Evolutionary conservation across 768 basidiomycete genomes (phyloP).

Genomic region (Amanita brunnescens): DNA sequence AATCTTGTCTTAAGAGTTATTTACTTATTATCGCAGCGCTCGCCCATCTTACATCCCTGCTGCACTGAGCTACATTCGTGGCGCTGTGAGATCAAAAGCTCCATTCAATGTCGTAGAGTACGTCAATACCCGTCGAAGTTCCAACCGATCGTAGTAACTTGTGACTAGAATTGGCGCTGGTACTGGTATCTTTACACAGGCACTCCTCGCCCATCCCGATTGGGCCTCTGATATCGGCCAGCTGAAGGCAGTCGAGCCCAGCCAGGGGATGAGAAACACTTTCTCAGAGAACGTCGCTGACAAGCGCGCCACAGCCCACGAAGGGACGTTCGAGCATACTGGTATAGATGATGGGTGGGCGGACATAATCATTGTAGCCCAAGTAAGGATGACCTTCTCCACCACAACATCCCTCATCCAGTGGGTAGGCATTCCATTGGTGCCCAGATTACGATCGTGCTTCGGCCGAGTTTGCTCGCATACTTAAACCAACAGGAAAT

Average conservation of each 20-base stretch:
- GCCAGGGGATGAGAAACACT: conserved; percentile 72
- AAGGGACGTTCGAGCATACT: conserved; percentile 66
- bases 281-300: conserved; percentile 54
- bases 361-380: conserved; percentile 70
- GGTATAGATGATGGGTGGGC: conserved; percentile 61
- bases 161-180: conserved; percentile 64
- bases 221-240: conserved; percentile 42
- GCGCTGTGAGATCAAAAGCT: conserved; percentile 23
- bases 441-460: conserved; percentile 72
- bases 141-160: not conserved
- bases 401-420: not conserved
- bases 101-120: conserved; percentile 66
- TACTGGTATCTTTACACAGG: conserved; percentile 85
- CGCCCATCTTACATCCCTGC: conserved; percentile 75
- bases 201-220: conserved; percentile 56
- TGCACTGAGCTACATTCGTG: conserved; percentile 54
- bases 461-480: conserved; percentile 65
- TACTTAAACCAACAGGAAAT: conserved; percentile 68
- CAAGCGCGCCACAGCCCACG: conserved; percentile 38
- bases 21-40: conserved; percentile 33
- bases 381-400: conserved; percentile 30
- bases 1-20: not conserved
- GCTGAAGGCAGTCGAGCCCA: conserved; percentile 75
- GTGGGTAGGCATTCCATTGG: conserved; percentile 86
- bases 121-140: conserved; percentile 21